Evolutionary conservation across 2,329 filamentous ascomycete species (phyloP).

Genomic region (Plenodomus lindquistii): DNA sequence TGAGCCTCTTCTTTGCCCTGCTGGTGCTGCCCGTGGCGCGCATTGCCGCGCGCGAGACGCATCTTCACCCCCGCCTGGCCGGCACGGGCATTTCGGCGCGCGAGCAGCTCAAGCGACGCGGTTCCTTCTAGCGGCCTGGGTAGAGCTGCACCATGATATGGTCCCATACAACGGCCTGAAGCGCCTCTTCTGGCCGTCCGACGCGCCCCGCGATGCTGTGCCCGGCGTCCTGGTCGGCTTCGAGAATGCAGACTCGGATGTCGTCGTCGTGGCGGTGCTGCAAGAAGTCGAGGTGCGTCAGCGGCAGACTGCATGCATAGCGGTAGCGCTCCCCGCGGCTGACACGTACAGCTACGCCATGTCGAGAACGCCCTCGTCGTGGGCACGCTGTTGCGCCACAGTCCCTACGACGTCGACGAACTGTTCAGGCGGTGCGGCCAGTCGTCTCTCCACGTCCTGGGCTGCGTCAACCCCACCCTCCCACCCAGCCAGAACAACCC

Average conservation of each 20-base stretch:
- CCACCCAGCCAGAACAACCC: slow-evolving; percentile 61
- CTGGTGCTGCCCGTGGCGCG: slow-evolving; percentile 83
- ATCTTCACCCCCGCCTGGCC: slow-evolving; percentile 78
- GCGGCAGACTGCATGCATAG: slow-evolving; percentile 34
- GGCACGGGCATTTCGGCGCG: slow-evolving; percentile 86
- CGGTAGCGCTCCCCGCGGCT: neutral
- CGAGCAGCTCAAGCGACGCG: slow-evolving; percentile 90
- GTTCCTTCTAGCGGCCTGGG: slow-evolving; percentile 76
- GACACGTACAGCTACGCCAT: slow-evolving; percentile 40
- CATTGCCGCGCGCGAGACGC: slow-evolving; percentile 78
- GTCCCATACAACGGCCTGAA: slow-evolving; percentile 79
- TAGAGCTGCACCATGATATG: slow-evolving; percentile 62
- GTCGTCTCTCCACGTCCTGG: slow-evolving; percentile 81
- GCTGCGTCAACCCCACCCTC: slow-evolving; percentile 70
- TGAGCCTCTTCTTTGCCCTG: slow-evolving; percentile 83
- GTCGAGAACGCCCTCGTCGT: slow-evolving; percentile 87
- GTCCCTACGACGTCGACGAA: slow-evolving; percentile 75
- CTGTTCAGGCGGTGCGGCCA: slow-evolving; percentile 86
- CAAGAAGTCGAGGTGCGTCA: slow-evolving; percentile 81
- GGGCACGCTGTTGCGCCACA: slow-evolving; percentile 81
- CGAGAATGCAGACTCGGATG: slow-evolving; percentile 87
- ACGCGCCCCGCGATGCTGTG: slow-evolving; percentile 71
- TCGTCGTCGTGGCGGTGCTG: slow-evolving; percentile 86
- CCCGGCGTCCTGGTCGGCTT: slow-evolving; percentile 92
- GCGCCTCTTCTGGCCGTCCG: slow-evolving; percentile 98